Conservation (phyloP, 2,329 filamentous ascomycete genomes). For the Trichoderma afroharzianum region DNA sequence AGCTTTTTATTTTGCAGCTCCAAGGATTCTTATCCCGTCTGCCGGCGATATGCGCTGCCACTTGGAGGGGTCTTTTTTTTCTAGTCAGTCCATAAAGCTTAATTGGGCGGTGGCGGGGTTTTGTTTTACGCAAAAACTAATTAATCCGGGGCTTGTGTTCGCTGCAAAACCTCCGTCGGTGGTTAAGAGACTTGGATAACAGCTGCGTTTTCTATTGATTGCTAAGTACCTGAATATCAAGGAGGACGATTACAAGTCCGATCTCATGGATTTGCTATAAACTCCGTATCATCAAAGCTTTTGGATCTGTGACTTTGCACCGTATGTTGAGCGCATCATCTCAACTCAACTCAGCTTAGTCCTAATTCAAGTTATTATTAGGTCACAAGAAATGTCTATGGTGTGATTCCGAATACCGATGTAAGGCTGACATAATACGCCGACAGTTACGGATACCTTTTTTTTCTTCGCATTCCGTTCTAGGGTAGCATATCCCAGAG, state of each 20-base stretch:
- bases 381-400: neutral
- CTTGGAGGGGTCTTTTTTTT: slow-evolving; percentile 11
- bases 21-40: neutral
- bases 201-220: neutral
- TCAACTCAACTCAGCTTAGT: neutral
- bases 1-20: slow-evolving; percentile 6
- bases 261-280: neutral
- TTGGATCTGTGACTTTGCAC: neutral
- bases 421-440: neutral
- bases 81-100: neutral
- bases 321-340: neutral
- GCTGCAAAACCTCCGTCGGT: neutral
- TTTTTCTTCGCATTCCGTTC: neutral
- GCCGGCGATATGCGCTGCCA: slow-evolving; percentile 13
- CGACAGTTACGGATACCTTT: neutral
- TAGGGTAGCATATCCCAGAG: neutral
- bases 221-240: neutral
- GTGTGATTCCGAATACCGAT: neutral
- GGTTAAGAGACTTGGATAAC: neutral
- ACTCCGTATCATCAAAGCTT: neutral
- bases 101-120: neutral
- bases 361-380: neutral
- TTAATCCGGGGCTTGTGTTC: neutral
- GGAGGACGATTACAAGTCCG: neutral
- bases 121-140: neutral